Evolutionary conservation across 2,329 filamentous ascomycete species (phyloP), one percentile per base, ranked within the genome.

Genomic region (Tolypocladium album): DNA sequence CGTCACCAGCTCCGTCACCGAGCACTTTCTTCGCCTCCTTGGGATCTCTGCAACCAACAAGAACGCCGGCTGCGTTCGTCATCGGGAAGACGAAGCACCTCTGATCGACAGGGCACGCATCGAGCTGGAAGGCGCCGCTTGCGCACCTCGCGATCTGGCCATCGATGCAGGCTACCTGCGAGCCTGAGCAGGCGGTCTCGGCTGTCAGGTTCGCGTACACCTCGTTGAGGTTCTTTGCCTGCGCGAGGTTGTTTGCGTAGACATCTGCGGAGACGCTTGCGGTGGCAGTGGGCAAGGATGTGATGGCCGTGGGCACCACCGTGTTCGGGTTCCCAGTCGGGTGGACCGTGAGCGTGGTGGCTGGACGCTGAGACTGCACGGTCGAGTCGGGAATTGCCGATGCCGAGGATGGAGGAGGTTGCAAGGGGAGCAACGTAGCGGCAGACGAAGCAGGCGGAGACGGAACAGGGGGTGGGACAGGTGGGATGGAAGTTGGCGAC

Each of bases 61-160:
- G 67, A 12, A 82, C 79, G 4, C 81, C 82, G 0, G 66, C 65
- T 0, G 74, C 75, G 13, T 69, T 76, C 43, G 75, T 77, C 74
- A 84, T 78, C 0, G 84, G 84, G 62, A 85, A 68, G 2, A 81
- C 83, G 56, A 77, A 80, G 69, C 83, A 86, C 56, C 72, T 69
- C 55, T 69, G 68, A 12, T 70, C 71, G 1, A 63, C 50, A 38
- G 70, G 72, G 47, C 78, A 78, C 12, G 69, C 62, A 0, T 64
- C 66, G 22, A 83, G 74, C 4, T 69, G 65, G 64, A 80, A 85
- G 0, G 65, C 67, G 22, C 78, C 77, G 6, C 62, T 60, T 13
- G 70, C 69, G 65, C 84, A 87, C 17, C 68, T 67, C n/a, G 74
- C 82, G 5, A 80, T 66, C 57, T 77, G 74, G 27, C 81, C 79